Base-by-base conservation (phyloP, 352 stramenopile species). In the Nothophytophthora sp. region DNA sequence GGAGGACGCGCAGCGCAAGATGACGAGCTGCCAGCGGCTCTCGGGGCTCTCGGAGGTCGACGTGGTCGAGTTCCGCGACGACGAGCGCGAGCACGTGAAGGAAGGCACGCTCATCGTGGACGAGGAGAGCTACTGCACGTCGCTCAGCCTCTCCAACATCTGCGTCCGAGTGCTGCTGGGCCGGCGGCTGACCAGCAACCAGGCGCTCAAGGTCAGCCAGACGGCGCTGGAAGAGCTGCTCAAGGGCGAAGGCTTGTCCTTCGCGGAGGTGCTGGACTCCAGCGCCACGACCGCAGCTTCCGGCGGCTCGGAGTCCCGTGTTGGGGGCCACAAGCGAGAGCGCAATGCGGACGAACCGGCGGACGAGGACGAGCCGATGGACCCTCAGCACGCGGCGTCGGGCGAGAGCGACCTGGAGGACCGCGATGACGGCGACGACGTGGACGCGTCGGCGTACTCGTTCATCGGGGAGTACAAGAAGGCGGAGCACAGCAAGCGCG, bases 1-100 rank as follows among this genome's bases (percentile, higher is more conserved):
- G 34, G 84, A 95, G 40, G 84, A 95, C 46, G 67, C 73, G 24
- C 78, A 88, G 47, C 84, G 84, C 33, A 73, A 76, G 55, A 86
- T 86, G 55, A 78, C 81, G 51, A 75, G 70, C 6, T 95, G 73
- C 52, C 84, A 95, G 65, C 66, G 82, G 10, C 71, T 92, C 30
- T 82, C 82, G 2, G 69, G 76, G 13, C 76, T 93, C 41, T 93
- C 84, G n/a, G 87, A 96, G 65, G 78, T 95, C 24, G 87, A 96
- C 45, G 67, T 95, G 7, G 81, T 74, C 13, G 79, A 91, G 48
- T 96, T 96, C 40, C 69, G 89, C 22, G 85, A 96, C 44, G 77
- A 91, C 53, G 77, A 92, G 35, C 74, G 83, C 38, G 77, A 90
- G 37, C 82, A 95, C 51, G 85, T 96, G 38, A 92, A 92, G 61